Percentiles rank a stretch among this genome's conserved stretches.
These are phyloP conservation scores for Boletus subcaerulescens DNA, from an alignment of 768 basidiomycete species.

Conservation along the genomic window DNA sequence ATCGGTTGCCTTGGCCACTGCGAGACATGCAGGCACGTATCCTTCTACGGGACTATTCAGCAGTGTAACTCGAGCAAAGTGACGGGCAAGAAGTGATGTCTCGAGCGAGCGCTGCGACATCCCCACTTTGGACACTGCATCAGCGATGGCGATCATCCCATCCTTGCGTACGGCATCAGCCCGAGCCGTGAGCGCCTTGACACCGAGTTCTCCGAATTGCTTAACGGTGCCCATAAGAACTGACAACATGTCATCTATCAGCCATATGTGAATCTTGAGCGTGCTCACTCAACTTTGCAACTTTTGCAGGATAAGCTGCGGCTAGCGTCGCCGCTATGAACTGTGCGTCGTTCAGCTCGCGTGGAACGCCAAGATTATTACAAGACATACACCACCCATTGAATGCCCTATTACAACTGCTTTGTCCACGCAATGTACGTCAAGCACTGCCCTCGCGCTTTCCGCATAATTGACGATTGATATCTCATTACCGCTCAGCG, in stretches of 20 bases:
- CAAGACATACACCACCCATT: constrained; percentile 4
- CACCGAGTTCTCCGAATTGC: not conserved
- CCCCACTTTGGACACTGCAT: constrained; percentile 1
- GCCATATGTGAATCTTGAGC: not conserved
- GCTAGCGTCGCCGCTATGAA: not conserved
- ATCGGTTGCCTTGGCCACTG: not conserved
- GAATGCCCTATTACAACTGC: constrained; percentile 5
- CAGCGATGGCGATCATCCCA: constrained; percentile 6
- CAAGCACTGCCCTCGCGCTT: constrained; percentile 9
- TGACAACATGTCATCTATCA: not conserved
- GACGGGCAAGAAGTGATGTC: not conserved
- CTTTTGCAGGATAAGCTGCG: not conserved
- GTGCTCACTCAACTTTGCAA: constrained; percentile 2
- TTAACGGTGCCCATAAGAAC: not conserved
- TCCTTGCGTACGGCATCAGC: constrained; percentile 2
- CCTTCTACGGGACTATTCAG: not conserved
- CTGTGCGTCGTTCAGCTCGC: not conserved
- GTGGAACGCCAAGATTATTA: not conserved
- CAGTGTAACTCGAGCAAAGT: not conserved
- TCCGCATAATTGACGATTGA: constrained; percentile 12
- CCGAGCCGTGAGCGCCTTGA: not conserved
- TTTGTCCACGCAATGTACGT: constrained; percentile 5
- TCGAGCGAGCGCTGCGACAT: constrained; percentile 2
- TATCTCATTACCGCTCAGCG: constrained; percentile 13
- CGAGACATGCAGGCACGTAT: not conserved